Evolutionary conservation across 2,329 filamentous ascomycete genomes (phyloP), one percentile per base, ranked within the genome.

Genomic region (Verticillium klebahnii): DNA sequence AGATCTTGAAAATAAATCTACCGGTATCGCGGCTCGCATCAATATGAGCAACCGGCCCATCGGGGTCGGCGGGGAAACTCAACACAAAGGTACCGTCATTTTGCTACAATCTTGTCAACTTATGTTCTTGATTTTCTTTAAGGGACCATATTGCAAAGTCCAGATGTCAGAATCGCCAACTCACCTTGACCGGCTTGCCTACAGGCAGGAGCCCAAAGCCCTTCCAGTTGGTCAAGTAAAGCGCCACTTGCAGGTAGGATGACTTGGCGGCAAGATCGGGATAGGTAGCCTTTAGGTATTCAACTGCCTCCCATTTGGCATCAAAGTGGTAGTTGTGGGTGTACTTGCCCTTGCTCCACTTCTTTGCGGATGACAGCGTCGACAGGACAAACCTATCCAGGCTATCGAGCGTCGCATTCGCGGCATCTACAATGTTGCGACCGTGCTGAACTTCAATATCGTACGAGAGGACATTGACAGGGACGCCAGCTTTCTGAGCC

Each of bases 331-430:
- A 65, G 14, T 56, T 56, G 54, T 56, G 54, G 58, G 55, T 61
- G 39, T 63, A 65, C 56, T 67, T 66, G 5, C 66, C 66, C 8
- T 56, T 39, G 45, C 64, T 66, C 52, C 55, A 63, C 57, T 65
- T 67, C 8, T 59, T 66, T 17, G 64, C 60, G 52, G 63, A 29
- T 12, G 63, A 56, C 32, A 67, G 60, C 32, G 64, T 62, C 17
- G 60, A 62, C 57, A 66, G 61, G 15, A 67, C 40, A 39, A 63
- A 64, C 8, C 64, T 60, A 15, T 61, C 57, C 11, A 67, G 52
- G 2, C 37, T 52, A n/a, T 55, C 45, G 37, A 55, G 34, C 31
- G 66, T 52, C 8, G 63, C 58, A 3, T 61, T 60, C 5, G 64
- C 66, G 29, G 66, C 66, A 31, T 64, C 63, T 14, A 58, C 37